Evolutionary conservation across 2,329 filamentous ascomycete genomes (phyloP).

Genomic region (Trichoderma semiorbis): DNA sequence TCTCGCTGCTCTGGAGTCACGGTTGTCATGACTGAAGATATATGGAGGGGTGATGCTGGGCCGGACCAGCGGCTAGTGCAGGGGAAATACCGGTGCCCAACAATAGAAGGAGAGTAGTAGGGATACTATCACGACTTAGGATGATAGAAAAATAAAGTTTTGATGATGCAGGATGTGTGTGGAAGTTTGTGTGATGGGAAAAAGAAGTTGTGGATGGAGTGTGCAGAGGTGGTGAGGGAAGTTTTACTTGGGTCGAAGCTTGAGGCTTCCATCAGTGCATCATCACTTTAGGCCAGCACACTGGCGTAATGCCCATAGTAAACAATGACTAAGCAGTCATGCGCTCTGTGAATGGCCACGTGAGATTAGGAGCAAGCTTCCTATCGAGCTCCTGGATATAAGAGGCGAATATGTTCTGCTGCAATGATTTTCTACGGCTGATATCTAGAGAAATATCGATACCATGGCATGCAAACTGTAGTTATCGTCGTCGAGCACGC

Average conservation of each 20-base stretch:
- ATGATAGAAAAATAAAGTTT: background rate
- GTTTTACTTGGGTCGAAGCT: background rate
- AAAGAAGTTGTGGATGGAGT: background rate
- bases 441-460: background rate
- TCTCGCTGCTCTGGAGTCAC: slow-evolving; percentile 62
- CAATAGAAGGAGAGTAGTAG: background rate
- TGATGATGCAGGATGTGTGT: background rate
- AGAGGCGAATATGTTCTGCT: background rate
- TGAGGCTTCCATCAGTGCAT: slow-evolving; percentile 15
- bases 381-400: background rate
- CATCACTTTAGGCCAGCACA: slow-evolving; percentile 13
- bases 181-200: background rate
- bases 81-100: background rate
- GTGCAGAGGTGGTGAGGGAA: background rate
- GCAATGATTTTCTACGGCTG: background rate
- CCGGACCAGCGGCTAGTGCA: background rate
- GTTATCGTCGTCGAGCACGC: background rate
- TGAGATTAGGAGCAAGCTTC: background rate
- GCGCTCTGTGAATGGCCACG: slow-evolving; percentile 3
- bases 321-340: slow-evolving; percentile 16
- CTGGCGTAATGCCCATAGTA: slow-evolving; percentile 6
- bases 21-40: slow-evolving; percentile 32
- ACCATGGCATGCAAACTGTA: background rate
- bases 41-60: background rate
- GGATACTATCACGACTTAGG: background rate